Percentiles rank a stretch among this genome's conserved stretches.
Conservation (phyloP, 2,329 filamentous ascomycete species). For the Fragosphaeria purpurea region DNA sequence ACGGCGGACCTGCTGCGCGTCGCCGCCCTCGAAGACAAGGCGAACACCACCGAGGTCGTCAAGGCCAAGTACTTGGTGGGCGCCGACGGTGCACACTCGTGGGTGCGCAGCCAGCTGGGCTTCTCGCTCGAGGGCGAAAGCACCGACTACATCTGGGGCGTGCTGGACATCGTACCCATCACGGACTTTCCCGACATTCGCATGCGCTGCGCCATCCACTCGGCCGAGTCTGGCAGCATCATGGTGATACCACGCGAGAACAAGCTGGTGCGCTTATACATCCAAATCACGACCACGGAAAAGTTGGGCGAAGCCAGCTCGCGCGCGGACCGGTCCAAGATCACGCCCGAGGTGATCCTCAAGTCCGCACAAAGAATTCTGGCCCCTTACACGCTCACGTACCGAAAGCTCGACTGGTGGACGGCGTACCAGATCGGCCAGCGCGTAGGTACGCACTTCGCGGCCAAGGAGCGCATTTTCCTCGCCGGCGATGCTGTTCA, state of each 20-base stretch:
- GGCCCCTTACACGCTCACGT: conserved; percentile 41
- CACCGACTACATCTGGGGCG: conserved; percentile 21
- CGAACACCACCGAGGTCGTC: conserved; percentile 7
- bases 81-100: conserved; percentile 10
- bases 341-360: conserved; percentile 48
- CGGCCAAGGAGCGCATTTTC: conserved; percentile 50
- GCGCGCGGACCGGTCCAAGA: conserved; percentile 40
- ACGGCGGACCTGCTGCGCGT: conserved; percentile 38
- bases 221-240: conserved; percentile 17
- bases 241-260: conserved; percentile 23
- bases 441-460: conserved; percentile 49
- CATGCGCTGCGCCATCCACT: conserved; percentile 20
- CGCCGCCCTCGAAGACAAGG: conserved; percentile 14
- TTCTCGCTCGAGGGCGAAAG: conserved; percentile 18
- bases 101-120: conserved; percentile 10
- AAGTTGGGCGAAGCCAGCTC: background rate
- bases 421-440: conserved; percentile 60
- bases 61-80: conserved; percentile 11
- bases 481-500: conserved; percentile 58
- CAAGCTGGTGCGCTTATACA: conserved; percentile 42
- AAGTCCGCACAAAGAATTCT: conserved; percentile 48
- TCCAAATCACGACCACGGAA: conserved; percentile 4
- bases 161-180: conserved; percentile 21
- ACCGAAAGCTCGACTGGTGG: conserved; percentile 51
- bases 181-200: conserved; percentile 22